A percentile compares a stretch with the other conserved stretches of the same genome.
Conservation (phyloP, 169 alveolate species). For the Plasmodium gonderi region DNA sequence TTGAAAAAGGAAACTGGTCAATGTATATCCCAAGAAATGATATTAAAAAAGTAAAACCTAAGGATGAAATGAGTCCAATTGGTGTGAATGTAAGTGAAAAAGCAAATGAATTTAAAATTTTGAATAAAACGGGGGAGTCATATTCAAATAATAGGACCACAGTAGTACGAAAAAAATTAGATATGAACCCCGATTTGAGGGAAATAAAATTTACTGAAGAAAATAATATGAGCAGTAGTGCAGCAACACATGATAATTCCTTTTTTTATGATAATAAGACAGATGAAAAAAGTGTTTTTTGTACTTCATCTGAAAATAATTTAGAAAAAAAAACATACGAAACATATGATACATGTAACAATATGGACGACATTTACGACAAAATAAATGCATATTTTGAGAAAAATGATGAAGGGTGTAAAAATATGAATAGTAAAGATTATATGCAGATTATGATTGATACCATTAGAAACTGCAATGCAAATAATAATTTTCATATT, state of each 20-base stretch:
- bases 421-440: neutral
- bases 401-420: constrained; percentile 9
- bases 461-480: neutral
- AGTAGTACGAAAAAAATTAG: too few relatives aligned
- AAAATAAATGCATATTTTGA: constrained; percentile 31
- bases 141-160: neutral
- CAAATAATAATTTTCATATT: neutral
- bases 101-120: neutral
- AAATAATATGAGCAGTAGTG: neutral
- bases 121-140: neutral
- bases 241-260: neutral
- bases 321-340: neutral
- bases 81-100: too few relatives aligned
- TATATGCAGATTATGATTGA: neutral
- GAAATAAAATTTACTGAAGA: neutral
- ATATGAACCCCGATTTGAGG: too few relatives aligned
- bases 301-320: neutral
- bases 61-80: neutral
- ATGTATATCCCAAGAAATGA: neutral
- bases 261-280: neutral
- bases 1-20: neutral
- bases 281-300: neutral
- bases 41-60: neutral
- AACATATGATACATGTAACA: neutral
- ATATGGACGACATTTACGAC: constrained; percentile 20